Conservation (phyloP, 2,329 filamentous ascomycete species). For the Ophiostoma sp. region DNA sequence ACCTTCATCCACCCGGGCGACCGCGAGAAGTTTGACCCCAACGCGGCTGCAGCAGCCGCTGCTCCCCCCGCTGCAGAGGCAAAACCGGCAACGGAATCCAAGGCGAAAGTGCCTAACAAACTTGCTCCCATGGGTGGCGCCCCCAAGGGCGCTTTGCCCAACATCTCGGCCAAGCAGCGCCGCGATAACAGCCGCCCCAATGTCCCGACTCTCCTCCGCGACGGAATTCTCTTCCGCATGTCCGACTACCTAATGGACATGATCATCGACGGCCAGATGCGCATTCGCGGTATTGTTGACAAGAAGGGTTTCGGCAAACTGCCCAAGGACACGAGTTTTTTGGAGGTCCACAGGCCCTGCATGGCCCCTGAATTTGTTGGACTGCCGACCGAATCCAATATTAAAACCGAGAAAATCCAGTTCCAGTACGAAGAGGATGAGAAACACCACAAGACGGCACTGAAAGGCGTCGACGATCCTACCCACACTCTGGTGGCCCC, state of each 20-base stretch:
- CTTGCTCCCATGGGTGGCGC: neutral
- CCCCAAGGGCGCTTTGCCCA: neutral
- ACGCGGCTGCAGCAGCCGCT: neutral
- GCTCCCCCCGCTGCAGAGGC: neutral
- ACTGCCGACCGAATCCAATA: neutral
- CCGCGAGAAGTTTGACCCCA: neutral
- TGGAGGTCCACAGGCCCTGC: constrained; percentile 48
- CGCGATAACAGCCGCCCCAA: constrained; percentile 24
- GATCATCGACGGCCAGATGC: constrained; percentile 36
- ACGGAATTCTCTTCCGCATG: constrained; percentile 32
- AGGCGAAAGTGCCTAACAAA: neutral
- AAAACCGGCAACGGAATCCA: neutral
- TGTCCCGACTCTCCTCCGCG: constrained; percentile 17
- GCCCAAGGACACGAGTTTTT: constrained; percentile 40
- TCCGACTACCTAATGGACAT: constrained; percentile 48
- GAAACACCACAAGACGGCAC: neutral
- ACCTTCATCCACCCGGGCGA: constrained; percentile 19
- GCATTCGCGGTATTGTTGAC: constrained; percentile 42
- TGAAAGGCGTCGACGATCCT: neutral
- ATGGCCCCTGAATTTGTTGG: constrained; percentile 30
- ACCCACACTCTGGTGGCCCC: neutral
- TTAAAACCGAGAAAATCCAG: neutral
- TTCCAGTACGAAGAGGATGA: neutral
- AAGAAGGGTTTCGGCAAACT: constrained; percentile 45
- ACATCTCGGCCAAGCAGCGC: constrained; percentile 12